These are phyloP conservation scores for Cornus controversa DNA, from an alignment of 148 eudicot species.

Conservation along the genomic window DNA sequence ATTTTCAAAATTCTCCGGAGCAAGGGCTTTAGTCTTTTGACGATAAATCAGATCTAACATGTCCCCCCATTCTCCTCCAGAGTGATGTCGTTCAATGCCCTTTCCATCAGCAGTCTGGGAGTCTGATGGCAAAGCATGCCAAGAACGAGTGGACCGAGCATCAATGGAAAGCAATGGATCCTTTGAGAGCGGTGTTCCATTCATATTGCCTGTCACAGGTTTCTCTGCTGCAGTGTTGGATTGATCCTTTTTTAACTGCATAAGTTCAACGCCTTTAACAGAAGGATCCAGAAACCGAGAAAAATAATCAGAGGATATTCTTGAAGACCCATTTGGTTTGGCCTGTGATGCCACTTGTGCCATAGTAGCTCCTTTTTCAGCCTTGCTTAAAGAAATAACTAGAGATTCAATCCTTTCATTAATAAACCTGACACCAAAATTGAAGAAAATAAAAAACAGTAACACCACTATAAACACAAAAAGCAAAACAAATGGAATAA, in stretches of 20 bases:
- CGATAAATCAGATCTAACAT: constrained; percentile 66
- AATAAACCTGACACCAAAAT: constrained; percentile 62
- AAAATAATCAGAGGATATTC: constrained; percentile 53
- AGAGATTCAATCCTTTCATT: constrained; percentile 92
- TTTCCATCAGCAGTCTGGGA: constrained; percentile 32
- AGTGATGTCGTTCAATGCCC: constrained; percentile 41
- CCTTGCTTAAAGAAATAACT: constrained; percentile 52
- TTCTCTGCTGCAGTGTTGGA: constrained; percentile 34
- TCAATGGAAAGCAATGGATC: constrained; percentile 87
- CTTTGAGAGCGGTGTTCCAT: constrained; percentile 43
- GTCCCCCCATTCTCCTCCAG: constrained; percentile 87
- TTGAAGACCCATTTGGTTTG: constrained; percentile 44
- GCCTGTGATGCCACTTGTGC: constrained; percentile 33
- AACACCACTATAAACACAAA: background rate
- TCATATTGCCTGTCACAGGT: constrained; percentile 29
- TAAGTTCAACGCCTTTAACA: constrained; percentile 80
- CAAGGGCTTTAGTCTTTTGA: constrained; percentile 73
- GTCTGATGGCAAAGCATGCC: constrained; percentile 57
- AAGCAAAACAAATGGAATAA: constrained; percentile 7
- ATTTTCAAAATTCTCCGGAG: constrained; percentile 91
- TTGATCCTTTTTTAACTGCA: constrained; percentile 56
- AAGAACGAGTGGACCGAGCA: constrained; percentile 75
- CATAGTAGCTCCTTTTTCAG: constrained; percentile 44
- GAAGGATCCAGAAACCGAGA: constrained; percentile 73
- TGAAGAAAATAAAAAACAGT: constrained; percentile 18